phyloP scores from a whole-genome alignment of 2,329 filamentous ascomycete species.

The Arthrobotrys entomopaga region DNA sequence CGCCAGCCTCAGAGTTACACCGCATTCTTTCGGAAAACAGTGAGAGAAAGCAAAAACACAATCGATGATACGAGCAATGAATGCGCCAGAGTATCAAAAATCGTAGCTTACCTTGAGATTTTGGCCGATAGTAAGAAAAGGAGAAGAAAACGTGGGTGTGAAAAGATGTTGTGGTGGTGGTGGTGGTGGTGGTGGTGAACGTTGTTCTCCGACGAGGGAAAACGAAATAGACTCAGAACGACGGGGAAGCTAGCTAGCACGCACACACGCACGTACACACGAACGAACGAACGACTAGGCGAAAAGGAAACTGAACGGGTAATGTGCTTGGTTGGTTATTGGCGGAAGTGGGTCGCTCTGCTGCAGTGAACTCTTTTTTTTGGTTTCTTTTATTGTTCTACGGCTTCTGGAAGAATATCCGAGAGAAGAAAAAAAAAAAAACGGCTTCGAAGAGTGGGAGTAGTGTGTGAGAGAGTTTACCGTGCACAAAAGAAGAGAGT shows the following conservation, averaged over 20 bases:
- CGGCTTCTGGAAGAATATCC: constrained; percentile 32
- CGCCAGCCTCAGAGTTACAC: constrained; percentile 10
- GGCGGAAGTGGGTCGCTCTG: not conserved
- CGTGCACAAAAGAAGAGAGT: constrained; percentile 15
- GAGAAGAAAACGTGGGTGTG: not conserved
- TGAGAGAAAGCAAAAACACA: not conserved
- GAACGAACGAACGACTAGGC: not conserved
- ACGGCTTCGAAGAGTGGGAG: constrained; percentile 7
- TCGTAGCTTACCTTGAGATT: not conserved
- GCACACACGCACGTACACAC: not conserved
- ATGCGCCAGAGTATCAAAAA: constrained; percentile 9
- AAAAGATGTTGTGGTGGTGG: not conserved
- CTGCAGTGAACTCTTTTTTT: not conserved
- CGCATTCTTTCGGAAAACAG: not conserved
- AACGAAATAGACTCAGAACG: constrained; percentile 39
- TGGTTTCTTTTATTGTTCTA: not conserved
- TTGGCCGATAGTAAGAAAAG: not conserved
- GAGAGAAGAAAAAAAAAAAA: constrained; percentile 8
- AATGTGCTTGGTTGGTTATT: constrained; percentile 13
- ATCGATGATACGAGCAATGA: constrained; percentile 12
- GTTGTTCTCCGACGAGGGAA: constrained; percentile 6
- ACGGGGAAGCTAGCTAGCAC: constrained; percentile 1
- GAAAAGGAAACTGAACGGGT: too few species aligned
- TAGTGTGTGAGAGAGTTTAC: not conserved
- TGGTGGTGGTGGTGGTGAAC: not conserved